These are phyloP conservation scores for Hericium erinaceus DNA, from an alignment of 768 basidiomycete species.

Conservation along the genomic window DNA sequence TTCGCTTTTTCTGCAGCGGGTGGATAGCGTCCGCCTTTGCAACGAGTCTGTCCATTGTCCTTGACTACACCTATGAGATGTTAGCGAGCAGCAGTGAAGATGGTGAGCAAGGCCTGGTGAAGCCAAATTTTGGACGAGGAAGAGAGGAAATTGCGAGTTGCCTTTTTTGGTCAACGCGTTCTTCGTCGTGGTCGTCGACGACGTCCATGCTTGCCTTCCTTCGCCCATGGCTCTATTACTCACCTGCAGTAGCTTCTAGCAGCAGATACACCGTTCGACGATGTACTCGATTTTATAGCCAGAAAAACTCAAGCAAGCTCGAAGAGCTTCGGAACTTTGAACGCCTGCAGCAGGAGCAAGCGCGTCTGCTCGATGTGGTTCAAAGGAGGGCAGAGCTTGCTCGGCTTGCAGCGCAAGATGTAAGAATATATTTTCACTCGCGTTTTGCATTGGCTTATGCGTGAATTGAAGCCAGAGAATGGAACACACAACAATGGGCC, in stretches of 20 bases:
- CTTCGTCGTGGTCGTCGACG: neutral
- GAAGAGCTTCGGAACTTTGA: neutral
- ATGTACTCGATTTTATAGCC: neutral
- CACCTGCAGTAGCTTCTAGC: neutral
- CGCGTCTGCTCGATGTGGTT: neutral
- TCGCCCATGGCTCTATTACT: neutral
- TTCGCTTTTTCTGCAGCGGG: neutral
- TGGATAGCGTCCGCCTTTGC: neutral
- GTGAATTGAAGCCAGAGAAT: neutral
- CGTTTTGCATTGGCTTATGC: too few species aligned
- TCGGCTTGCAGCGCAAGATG: neutral
- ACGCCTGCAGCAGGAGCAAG: neutral
- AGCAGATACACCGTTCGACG: neutral
- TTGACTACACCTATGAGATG: neutral
- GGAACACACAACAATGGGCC: neutral
- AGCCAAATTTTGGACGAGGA: neutral
- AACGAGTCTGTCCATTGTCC: neutral
- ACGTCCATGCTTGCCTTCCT: neutral
- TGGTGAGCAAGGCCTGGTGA: neutral
- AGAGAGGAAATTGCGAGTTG: neutral
- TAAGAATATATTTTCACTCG: neutral
- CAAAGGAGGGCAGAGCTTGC: neutral
- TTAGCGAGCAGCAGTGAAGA: neutral
- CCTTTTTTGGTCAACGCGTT: neutral
- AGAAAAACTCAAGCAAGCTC: neutral